Percentiles rank a stretch among this genome's conserved stretches.
Conservation (phyloP, 2,329 filamentous ascomycete genomes). For the Aspergillus proliferans region DNA sequence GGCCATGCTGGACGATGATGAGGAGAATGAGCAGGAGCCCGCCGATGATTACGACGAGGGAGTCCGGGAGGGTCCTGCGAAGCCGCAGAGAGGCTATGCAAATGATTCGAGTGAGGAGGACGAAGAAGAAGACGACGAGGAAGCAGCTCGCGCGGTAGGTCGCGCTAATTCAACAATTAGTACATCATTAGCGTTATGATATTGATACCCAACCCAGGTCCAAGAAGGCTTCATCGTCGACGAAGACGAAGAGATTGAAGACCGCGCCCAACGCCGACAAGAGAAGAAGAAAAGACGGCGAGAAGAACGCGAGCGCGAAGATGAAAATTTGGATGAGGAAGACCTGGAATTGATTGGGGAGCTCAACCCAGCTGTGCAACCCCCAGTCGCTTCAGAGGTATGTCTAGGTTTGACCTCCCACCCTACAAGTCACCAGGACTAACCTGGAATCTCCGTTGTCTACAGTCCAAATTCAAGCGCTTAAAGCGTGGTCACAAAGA, state of each 20-base stretch:
- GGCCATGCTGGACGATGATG: slow-evolving; percentile 80
- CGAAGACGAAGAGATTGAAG: slow-evolving; percentile 76
- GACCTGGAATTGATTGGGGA: slow-evolving; percentile 93
- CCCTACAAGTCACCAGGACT: slow-evolving; percentile 1
- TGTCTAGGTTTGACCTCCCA: slow-evolving; percentile 16
- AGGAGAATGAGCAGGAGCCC: slow-evolving; percentile 76
- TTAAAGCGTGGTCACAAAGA: slow-evolving; percentile 85
- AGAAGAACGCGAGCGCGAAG: slow-evolving; percentile 74
- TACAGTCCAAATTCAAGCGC: slow-evolving; percentile 85
- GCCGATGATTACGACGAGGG: slow-evolving; percentile 66
- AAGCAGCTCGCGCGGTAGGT: slow-evolving; percentile 68
- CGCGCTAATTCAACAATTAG: background rate
- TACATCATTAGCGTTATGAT: slow-evolving; percentile 5
- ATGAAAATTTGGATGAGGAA: slow-evolving; percentile 82
- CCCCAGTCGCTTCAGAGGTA: slow-evolving; percentile 65
- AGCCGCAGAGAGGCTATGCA: slow-evolving; percentile 41
- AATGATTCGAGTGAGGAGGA: slow-evolving; percentile 91
- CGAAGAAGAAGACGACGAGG: slow-evolving; percentile 85
- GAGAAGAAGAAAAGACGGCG: slow-evolving; percentile 71
- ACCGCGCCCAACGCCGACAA: slow-evolving; percentile 52
- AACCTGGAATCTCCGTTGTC: slow-evolving; percentile 4
- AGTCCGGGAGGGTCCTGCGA: slow-evolving; percentile 33
- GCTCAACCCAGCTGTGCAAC: slow-evolving; percentile 63
- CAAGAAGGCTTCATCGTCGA: slow-evolving; percentile 95
- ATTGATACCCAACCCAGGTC: slow-evolving; percentile 50